Conservation (phyloP, 768 basidiomycete species). For the Leucocoprinus sp. region DNA sequence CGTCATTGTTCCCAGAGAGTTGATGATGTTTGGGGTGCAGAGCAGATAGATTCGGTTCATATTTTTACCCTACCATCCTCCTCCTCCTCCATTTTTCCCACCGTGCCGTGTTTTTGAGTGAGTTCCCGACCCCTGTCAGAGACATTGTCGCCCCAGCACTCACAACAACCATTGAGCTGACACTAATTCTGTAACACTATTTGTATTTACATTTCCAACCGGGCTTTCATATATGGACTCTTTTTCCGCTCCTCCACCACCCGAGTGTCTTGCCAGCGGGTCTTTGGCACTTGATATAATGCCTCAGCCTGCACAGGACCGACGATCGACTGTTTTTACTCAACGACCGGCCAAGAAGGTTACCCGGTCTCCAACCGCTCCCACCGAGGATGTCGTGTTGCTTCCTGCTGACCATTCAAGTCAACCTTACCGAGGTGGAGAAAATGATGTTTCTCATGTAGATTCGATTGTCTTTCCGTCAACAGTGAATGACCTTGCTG, state of each 20-base stretch:
- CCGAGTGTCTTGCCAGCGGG: slow-evolving; percentile 1
- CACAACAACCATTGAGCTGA: slow-evolving; percentile 1
- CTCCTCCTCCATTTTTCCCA: neutral
- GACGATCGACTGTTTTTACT: slow-evolving; percentile 10
- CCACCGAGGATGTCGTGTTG: slow-evolving; percentile 31
- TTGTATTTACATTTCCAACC: neutral
- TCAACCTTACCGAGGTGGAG: neutral
- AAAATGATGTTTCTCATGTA: neutral
- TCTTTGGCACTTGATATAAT: neutral
- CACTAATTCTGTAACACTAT: neutral
- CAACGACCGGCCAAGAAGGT: slow-evolving; percentile 16
- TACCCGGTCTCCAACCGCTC: slow-evolving; percentile 29
- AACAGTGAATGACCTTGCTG: neutral
- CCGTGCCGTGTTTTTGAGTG: neutral
- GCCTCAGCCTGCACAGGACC: slow-evolving; percentile 2
- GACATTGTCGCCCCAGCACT: neutral
- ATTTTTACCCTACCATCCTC: neutral
- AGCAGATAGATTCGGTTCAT: slow-evolving; percentile 7
- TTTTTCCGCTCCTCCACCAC: neutral
- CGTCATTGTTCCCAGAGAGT: slow-evolving; percentile 25
- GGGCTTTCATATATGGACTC: slow-evolving; percentile 1
- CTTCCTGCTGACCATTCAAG: slow-evolving; percentile 31
- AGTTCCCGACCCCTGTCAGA: neutral
- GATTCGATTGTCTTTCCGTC: neutral
- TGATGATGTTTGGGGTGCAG: slow-evolving; percentile 6